Evolutionary conservation across 2,329 filamentous ascomycete species (phyloP).

Genomic region (Arthrobotrys entomopaga): DNA sequence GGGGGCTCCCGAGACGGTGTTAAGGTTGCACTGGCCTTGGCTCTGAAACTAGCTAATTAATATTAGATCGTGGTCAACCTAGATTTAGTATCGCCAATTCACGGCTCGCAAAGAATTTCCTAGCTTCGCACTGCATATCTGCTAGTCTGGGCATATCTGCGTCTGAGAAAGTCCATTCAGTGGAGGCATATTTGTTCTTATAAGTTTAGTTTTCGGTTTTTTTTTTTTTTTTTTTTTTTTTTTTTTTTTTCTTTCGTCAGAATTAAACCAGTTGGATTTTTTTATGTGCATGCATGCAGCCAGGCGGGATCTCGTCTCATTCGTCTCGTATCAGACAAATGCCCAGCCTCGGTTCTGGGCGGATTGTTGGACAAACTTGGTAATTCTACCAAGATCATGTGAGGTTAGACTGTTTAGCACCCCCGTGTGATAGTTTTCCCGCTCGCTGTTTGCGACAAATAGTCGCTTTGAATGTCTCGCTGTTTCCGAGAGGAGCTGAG

Average conservation of each 20-base stretch:
- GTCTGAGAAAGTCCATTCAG: constrained; percentile 1
- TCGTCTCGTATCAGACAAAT: constrained; percentile 37
- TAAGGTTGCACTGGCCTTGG: not conserved
- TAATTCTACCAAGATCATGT: constrained; percentile 34
- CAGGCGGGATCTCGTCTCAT: constrained; percentile 34
- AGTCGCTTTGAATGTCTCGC: constrained; percentile 42
- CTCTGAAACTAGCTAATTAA: too few species aligned
- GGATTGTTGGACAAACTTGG: constrained; percentile 48
- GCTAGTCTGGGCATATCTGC: too few species aligned
- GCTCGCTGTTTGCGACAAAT: constrained; percentile 35
- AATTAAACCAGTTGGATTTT: constrained; percentile 33
- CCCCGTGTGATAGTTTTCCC: constrained; percentile 17
- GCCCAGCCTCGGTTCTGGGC: constrained; percentile 53
- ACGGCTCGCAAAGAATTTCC: constrained; percentile 55
- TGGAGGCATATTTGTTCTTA: constrained; percentile 2
- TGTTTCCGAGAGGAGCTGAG: constrained; percentile 47
- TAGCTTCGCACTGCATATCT: constrained; percentile 13
- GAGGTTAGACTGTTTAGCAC: constrained; percentile 16
- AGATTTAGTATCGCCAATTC: constrained; percentile 33
- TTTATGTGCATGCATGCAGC: constrained; percentile 34
- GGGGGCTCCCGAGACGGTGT: not conserved
- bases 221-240: not conserved
- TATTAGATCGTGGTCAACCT: not conserved
- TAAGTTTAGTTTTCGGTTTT: not conserved
- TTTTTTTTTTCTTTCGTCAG: not conserved